phyloP scores from a whole-genome alignment of 1,139 yeast species.

The Zygotorulaspora mrakii region DNA sequence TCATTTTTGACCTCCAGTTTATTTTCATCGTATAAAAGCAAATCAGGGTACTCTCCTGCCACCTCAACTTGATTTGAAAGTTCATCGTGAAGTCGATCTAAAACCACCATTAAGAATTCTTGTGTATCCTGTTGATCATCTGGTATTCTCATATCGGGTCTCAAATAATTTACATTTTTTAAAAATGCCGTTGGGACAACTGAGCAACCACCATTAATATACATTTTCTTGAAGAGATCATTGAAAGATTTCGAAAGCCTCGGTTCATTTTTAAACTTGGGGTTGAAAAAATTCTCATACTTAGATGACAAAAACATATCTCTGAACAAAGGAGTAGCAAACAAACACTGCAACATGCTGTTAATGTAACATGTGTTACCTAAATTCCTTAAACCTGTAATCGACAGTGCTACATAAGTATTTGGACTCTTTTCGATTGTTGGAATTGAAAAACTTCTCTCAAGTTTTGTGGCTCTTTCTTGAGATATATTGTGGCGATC shows the following conservation, averaged over 20 bases:
- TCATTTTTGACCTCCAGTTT: constrained; percentile 38
- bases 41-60: constrained; percentile 39
- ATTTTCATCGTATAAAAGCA: constrained; percentile 39
- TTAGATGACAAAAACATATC: constrained; percentile 43
- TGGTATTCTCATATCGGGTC: constrained; percentile 66
- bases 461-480: constrained; percentile 3
- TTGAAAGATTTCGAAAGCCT: constrained; percentile 48
- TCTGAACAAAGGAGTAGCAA: constrained; percentile 49
- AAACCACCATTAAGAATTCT: constrained; percentile 61
- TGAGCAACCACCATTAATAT: constrained; percentile 53
- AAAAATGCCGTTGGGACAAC: constrained; percentile 65
- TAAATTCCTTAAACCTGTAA: constrained; percentile 64
- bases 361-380: constrained; percentile 75
- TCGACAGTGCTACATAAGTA: constrained; percentile 41
- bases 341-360: constrained; percentile 61
- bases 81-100: constrained; percentile 71
- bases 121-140: constrained; percentile 77
- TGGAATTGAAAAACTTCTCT: constrained; percentile 30
- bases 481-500: neutral
- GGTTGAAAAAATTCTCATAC: constrained; percentile 43
- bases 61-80: constrained; percentile 43
- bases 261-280: constrained; percentile 34
- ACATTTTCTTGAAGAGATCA: constrained; percentile 46
- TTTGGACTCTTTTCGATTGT: constrained; percentile 43
- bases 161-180: constrained; percentile 48